Conservation (phyloP, 2,329 filamentous ascomycete species). For the Fusarium succisae region DNA sequence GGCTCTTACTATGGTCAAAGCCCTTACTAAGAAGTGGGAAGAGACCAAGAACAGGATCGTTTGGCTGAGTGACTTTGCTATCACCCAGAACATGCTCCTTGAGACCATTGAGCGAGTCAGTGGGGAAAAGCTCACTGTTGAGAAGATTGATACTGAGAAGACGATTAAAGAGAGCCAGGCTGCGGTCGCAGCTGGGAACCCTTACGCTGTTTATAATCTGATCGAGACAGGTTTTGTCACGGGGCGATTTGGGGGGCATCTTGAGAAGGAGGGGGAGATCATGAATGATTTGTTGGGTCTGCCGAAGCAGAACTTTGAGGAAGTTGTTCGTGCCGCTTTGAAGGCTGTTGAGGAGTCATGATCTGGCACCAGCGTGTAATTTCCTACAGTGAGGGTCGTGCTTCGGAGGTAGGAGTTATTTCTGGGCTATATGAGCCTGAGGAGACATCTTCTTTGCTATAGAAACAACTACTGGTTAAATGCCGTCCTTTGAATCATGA, state of each 20-base stretch:
- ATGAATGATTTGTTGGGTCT: neutral
- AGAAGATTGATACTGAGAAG: neutral
- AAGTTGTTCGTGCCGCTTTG: neutral
- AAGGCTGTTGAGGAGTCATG: neutral
- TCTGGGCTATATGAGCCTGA: too few species aligned
- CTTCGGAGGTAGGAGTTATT: too few species aligned
- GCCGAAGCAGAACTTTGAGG: neutral
- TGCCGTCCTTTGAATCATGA: too few species aligned
- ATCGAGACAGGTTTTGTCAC: constrained; percentile 10
- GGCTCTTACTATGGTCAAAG: neutral
- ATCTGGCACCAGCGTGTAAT: too few species aligned
- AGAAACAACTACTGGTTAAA: fast-evolving
- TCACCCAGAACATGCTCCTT: constrained; percentile 3
- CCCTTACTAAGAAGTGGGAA: constrained; percentile 2
- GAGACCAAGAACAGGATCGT: constrained; percentile 6
- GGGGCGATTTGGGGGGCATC: neutral
- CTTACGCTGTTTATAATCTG: neutral
- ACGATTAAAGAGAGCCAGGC: neutral
- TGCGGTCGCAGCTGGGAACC: neutral
- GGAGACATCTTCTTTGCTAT: too few species aligned
- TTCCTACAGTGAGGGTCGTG: too few species aligned
- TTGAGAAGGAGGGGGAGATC: constrained; percentile 3
- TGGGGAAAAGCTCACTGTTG: neutral
- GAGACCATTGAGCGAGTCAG: neutral
- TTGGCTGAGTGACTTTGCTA: constrained; percentile 6